Evolutionary conservation across 2,329 filamentous ascomycete genomes (phyloP), one percentile per base, ranked within the genome.

Genomic region (Stachybotrys elegans): DNA sequence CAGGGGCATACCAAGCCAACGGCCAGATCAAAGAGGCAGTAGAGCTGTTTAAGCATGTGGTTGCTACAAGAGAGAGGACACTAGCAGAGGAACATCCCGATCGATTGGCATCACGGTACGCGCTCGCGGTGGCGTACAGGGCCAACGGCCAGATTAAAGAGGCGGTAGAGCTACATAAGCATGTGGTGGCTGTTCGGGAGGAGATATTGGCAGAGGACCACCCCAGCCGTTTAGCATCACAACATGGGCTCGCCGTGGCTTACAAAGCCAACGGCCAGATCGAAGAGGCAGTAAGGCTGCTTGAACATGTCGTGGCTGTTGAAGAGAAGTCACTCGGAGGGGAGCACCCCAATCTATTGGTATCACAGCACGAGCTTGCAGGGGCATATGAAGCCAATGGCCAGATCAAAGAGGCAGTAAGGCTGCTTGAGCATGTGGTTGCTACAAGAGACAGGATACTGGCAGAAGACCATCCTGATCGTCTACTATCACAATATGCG

Each of bases 201-300:
- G 25, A 25, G 16, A 39, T 6, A 17, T n/a, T 42, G 7, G 21
- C 27, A 14, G 22, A 40, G 6, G 39, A 42, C 2, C n/a, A 44
- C 20, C 3, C 7, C 20, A 3, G 14, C 13, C 42, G 39, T 22
- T 39, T 48, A 4, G n/a, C 5, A 17, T 38, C 38, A 34, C 32
- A 47, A 23, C 11, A 35, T n/a, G 11, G 20, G 4, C 45, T 47
- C 17, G 44, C 41, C 40, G 6, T 1, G 7, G 29, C 23, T 14
- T 47, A 47, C 22, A 17, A 17, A 4, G 34, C 34, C 23, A 40
- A 36, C 22, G 46, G 46, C 7, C 32, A 48, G 22, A n/a, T 17
- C 13, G 27, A 25, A 38, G 22, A 45, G 21, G 43, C 43, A 12
- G n/a, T 45, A 2, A 16, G 32, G 13, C 22, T 48, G 16, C 12